Base-by-base conservation (phyloP, 2,329 filamentous ascomycete species). In the Calonectria honghensis region DNA sequence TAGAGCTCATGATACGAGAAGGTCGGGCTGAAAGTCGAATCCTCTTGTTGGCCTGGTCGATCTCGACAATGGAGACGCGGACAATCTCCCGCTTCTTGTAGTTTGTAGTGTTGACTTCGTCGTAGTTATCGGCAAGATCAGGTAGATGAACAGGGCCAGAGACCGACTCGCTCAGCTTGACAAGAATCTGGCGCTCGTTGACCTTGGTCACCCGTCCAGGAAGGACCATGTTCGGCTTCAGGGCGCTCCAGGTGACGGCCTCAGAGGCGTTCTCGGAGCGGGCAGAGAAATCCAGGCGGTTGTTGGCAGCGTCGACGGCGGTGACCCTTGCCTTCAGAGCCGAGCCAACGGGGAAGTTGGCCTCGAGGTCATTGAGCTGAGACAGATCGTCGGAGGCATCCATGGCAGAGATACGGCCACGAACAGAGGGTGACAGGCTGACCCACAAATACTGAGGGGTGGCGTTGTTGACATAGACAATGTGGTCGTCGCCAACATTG, bases 381-480 rank as follows among this genome's bases (percentile, higher is more conserved):
- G 95, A 94, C 61, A 98, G 87, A 83, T 98, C 96, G 80, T 98
- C 95, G 0, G 95, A 96, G 11, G 97, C 91, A 81, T 98, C 96
- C 84, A 97, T 92, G 75, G 94, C 90, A 69, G 92, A 92, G 71
- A 99, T 91, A 66, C 96, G 92, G 71, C 97, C 97, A 73, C 96
- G 93, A 20, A 99, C 93, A 68, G 94, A 95, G 9, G 97, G 96
- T 2, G 96, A 95, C 29, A 99, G 86, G 81, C 96, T 98, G 59
- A 97, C 94, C 96, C 97, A 98, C 29, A 98, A 89, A 81, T 91
- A 94, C 77, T 95, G 93, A 35, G 94, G 90, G 29, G 91, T 91
- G 75, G 96, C 89, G 82, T 98, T 98, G 88, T 98, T 99, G 82
- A 99, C 92, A 82, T 96, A 98, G 1, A 94, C 96, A 66, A 97